Conservation (phyloP, 495 filamentous ascomycete genomes). For the Podospora anserina region DNA sequence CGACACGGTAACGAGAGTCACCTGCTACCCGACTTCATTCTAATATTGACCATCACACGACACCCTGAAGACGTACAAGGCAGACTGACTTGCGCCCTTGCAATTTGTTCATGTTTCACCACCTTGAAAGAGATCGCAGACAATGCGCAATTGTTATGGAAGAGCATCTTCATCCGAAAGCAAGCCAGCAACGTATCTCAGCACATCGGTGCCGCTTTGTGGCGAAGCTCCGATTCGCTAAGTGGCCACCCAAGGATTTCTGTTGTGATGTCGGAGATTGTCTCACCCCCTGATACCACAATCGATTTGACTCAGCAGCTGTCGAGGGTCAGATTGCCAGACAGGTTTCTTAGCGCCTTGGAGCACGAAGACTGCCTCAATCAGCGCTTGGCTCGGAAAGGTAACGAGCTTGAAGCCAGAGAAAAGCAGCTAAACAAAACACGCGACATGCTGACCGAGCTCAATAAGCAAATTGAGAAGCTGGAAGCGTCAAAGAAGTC, state of each 20-base stretch:
- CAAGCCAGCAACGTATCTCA: not conserved
- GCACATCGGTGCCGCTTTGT: not conserved
- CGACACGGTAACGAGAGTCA: not conserved
- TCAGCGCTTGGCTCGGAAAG: not conserved
- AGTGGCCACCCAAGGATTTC: not conserved
- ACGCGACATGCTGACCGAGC: not conserved
- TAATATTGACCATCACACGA: not conserved
- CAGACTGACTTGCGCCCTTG: not conserved
- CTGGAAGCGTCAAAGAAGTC: not conserved
- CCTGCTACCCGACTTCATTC: not conserved
- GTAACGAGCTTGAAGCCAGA: not conserved
- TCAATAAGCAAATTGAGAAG: not conserved
- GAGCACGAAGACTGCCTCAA: not conserved
- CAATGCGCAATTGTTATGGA: not conserved
- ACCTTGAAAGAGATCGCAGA: not conserved
- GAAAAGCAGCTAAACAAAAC: not conserved
- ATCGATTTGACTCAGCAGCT: not conserved
- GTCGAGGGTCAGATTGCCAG: not conserved
- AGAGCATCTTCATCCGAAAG: not conserved
- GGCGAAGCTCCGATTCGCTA: not conserved
- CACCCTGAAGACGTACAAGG: not conserved
- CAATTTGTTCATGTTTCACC: not conserved
- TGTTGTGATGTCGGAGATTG: not conserved
- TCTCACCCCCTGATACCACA: not conserved
- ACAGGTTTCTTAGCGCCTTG: not conserved